Evolutionary conservation across 2,329 filamentous ascomycete genomes (phyloP).

Genomic region (Aspergillus clavatus): DNA sequence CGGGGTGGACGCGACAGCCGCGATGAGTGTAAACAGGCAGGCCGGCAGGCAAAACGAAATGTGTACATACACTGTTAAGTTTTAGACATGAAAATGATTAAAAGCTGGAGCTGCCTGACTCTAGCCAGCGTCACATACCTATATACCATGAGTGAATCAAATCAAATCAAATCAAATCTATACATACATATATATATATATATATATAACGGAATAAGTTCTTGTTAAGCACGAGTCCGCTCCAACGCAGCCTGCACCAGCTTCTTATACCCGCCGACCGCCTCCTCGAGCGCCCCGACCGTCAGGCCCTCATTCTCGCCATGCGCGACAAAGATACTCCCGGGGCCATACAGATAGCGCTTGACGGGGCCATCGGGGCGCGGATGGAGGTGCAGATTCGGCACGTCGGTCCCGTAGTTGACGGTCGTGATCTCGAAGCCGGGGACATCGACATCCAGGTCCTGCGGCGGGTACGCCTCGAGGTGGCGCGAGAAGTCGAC

Average conservation of each 20-base stretch:
- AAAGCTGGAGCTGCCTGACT: no score
- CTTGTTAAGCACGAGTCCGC: no score
- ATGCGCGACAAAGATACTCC: slow-evolving; percentile 80
- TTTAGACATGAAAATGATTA: no score
- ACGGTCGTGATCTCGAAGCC: slow-evolving; percentile 80
- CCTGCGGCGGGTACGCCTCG: slow-evolving; percentile 68
- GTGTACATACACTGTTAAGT: no score
- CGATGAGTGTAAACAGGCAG: no score
- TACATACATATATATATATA: no score
- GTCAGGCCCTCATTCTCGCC: slow-evolving; percentile 75
- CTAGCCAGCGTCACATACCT: no score
- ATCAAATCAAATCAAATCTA: no score
- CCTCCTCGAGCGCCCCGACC: slow-evolving; percentile 67
- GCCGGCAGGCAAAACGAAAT: no score
- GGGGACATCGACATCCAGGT: slow-evolving; percentile 75
- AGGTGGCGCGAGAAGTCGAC: slow-evolving; percentile 53
- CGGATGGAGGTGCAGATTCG: slow-evolving; percentile 67
- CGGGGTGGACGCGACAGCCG: slow-evolving; percentile 35
- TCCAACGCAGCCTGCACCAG: slow-evolving; percentile 48
- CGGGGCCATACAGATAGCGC: slow-evolving; percentile 59
- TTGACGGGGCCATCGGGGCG: slow-evolving; percentile 42
- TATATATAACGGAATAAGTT: no score
- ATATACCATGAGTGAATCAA: no score
- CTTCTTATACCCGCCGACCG: slow-evolving; percentile 73
- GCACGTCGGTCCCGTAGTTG: slow-evolving; percentile 92